A percentile compares a stretch with the other conserved stretches of the same genome.
Evolutionary conservation across 2,329 filamentous ascomycete species (phyloP).

Genomic region (Lomentospora prolificans): DNA sequence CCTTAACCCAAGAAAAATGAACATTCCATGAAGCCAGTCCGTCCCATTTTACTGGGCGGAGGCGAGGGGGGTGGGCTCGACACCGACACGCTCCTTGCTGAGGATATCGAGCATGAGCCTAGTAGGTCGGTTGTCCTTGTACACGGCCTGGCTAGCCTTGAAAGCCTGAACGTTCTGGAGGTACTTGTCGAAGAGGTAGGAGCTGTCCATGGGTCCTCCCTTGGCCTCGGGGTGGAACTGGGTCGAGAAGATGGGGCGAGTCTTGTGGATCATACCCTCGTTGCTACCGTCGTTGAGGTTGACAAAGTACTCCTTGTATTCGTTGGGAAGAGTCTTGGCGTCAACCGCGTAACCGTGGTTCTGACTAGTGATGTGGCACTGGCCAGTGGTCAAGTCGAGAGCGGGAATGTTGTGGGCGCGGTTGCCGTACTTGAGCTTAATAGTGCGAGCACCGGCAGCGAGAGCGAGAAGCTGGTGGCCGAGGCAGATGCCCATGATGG

Average conservation of each 20-base stretch:
- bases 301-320: conserved; percentile 97
- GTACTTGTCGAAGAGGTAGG: conserved; percentile 95
- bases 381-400: conserved; percentile 85
- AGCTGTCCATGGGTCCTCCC: conserved; percentile 90
- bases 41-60: conserved; percentile 27
- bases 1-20: background rate
- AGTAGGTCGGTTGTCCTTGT: conserved; percentile 79
- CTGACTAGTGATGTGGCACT: conserved; percentile 97
- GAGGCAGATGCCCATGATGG: conserved; percentile 96
- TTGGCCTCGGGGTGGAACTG: conserved; percentile 99
- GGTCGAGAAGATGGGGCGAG: conserved; percentile 92
- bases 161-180: conserved; percentile 80
- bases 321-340: conserved; percentile 64
- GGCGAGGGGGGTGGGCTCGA: conserved; percentile 57
- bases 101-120: conserved; percentile 84
- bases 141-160: conserved; percentile 71
- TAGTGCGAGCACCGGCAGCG: conserved; percentile 76
- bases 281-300: conserved; percentile 97
- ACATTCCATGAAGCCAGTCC: background rate
- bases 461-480: conserved; percentile 93
- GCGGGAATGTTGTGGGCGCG: conserved; percentile 97
- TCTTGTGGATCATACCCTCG: conserved; percentile 94
- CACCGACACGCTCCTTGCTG: conserved; percentile 89
- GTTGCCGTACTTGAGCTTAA: conserved; percentile 99
- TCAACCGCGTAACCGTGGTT: conserved; percentile 98